Percentiles rank a stretch among this genome's conserved stretches.
Conservation (phyloP, 2,329 filamentous ascomycete species). For the Fusarium scirpi region DNA sequence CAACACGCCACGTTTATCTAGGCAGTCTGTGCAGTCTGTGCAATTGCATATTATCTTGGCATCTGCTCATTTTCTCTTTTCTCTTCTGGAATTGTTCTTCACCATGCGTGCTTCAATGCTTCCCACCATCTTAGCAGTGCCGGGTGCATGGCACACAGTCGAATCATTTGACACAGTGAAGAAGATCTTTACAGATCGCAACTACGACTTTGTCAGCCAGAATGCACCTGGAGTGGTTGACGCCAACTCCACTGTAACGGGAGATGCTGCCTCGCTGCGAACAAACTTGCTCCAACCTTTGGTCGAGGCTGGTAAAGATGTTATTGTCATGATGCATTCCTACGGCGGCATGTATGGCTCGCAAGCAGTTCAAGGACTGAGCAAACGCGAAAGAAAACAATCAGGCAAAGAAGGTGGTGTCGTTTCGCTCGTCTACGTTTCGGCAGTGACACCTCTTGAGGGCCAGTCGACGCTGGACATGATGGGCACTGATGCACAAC, state of each 20-base stretch:
- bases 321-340: constrained; percentile 42
- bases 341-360: constrained; percentile 39
- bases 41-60: not conserved
- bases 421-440: constrained; percentile 22
- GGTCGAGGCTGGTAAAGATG: constrained; percentile 34
- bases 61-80: no score
- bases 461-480: constrained; percentile 11
- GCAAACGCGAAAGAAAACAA: constrained; percentile 22
- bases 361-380: constrained; percentile 29
- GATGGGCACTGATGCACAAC: constrained; percentile 4
- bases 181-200: not conserved
- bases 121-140: constrained; percentile 33
- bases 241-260: not conserved
- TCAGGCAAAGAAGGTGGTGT: constrained; percentile 22
- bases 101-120: constrained; percentile 5
- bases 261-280: constrained; percentile 14
- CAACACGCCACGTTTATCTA: not conserved
- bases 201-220: constrained; percentile 16
- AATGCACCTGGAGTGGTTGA: constrained; percentile 2
- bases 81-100: not conserved
- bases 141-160: constrained; percentile 38
- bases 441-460: not conserved
- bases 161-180: constrained; percentile 9
- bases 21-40: not conserved
- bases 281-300: constrained; percentile 14